Percentiles rank a stretch among this genome's conserved stretches.
Evolutionary conservation across 169 alveolate species (phyloP).

Genomic region (Ichthyophthirius multifiliis): DNA sequence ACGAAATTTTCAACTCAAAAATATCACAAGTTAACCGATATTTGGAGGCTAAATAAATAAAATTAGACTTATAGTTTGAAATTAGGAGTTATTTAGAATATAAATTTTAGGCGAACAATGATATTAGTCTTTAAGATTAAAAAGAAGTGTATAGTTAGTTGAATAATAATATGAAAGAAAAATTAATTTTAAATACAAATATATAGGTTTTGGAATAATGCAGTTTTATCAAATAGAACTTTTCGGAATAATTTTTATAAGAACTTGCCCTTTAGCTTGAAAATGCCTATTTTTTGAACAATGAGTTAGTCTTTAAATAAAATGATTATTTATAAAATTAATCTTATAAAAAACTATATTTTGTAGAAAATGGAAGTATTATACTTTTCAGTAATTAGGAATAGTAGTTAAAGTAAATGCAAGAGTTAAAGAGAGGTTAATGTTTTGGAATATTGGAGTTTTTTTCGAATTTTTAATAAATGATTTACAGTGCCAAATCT

Average conservation of each 20-base stretch:
- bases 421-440: neutral
- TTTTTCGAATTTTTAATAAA: neutral
- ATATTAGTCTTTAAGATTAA: neutral
- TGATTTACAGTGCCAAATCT: neutral
- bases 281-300: neutral
- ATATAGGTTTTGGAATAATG: neutral
- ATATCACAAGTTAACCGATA: neutral
- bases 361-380: neutral
- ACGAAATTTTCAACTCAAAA: neutral
- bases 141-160: neutral
- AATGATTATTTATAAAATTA: neutral
- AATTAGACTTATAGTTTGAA: too few relatives aligned
- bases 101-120: neutral
- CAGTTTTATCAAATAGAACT: neutral
- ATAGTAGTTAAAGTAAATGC: neutral
- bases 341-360: neutral
- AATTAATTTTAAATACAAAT: neutral
- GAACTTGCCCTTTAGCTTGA: neutral
- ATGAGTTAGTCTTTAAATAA: neutral
- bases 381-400: too few relatives aligned
- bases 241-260: neutral
- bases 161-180: neutral
- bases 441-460: conserved; percentile 28
- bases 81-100: neutral
- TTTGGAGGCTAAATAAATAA: too few relatives aligned